A percentile compares a stretch with the other conserved stretches of the same genome.
Evolutionary conservation across 257 asterid genomes (phyloP).

Genomic region (Gynochthodes officinalis): DNA sequence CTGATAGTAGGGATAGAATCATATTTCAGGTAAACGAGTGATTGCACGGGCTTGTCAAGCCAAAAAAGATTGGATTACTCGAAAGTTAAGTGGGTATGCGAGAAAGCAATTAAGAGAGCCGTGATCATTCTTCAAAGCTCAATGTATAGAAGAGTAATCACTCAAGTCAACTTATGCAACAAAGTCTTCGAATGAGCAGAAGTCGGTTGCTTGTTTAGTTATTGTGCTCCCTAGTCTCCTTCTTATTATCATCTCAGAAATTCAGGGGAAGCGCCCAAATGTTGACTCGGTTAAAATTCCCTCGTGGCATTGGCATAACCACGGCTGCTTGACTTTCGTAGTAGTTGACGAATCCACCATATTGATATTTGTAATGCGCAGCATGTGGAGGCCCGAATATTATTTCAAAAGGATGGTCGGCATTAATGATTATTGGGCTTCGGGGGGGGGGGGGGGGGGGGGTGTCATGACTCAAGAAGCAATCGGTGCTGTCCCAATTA

Average conservation of each 20-base stretch:
- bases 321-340: no score
- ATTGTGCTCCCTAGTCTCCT: no score
- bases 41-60: not conserved
- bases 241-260: conserved; percentile 5
- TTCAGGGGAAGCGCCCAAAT: not conserved
- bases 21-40: not conserved
- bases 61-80: not conserved
- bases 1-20: conserved; percentile 9
- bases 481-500: no score
- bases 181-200: conserved; percentile 7
- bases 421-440: no score
- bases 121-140: not conserved
- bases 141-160: not conserved
- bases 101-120: not conserved
- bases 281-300: no score
- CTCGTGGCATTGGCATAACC: no score
- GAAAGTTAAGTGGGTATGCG: not conserved
- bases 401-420: no score
- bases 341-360: no score
- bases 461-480: no score
- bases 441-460: no score
- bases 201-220: not conserved
- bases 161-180: not conserved
- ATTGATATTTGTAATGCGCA: no score
- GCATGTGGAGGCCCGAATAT: no score